Evolutionary conservation across 2,329 filamentous ascomycete species (phyloP), one percentile per base, ranked within the genome.

Genomic region (Aspergillus sp.): DNA sequence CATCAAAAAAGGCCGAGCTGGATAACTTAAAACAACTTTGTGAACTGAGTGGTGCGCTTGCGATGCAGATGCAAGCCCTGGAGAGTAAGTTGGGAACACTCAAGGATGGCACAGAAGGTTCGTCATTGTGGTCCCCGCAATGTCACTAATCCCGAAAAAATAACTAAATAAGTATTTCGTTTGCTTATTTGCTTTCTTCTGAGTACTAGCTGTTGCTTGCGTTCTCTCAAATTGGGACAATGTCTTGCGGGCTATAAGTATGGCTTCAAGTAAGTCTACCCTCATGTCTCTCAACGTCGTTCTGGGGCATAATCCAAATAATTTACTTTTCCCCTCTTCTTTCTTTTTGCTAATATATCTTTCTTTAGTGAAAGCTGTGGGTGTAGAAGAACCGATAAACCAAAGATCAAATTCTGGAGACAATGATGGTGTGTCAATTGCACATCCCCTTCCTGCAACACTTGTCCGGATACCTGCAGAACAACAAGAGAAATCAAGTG

Each of bases 221-320:
- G 81, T 85, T n/a, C 71, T 85, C 57, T 76, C 78, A 33, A 85
- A 84, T 58, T 85, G 81, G 81, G 77, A 81, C 42, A 82, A 80
- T 53, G 81, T 85, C 27, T 63, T 85, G 39, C 69, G 78, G 40
- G 80, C 81, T 36, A 82, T 85, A 46, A 74, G 75, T 48, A 82
- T 85, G 74, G 81, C 81, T 43, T 82, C 78, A 42, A 72, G 79
- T 82, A 71, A 67, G 76, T 67, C 36, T 44, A 30, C 33, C 31
- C 27, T 40, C 26, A 37, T 32, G n/a, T 30, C 27, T 5, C 12
- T 28, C 26, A n/a, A 19, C 19, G 19, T 19, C 19, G 19, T 4
- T 19, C 19, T 19, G 4, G 19, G 19, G 19, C 19, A 19, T 19
- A 19, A 19, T 19, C 19, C 19, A 19, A 19, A 19, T 19, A 19